Percentiles rank a stretch among this genome's conserved stretches.
These are phyloP conservation scores for Psilocybe azurescens DNA, from an alignment of 768 basidiomycete genomes.

Conservation along the genomic window DNA sequence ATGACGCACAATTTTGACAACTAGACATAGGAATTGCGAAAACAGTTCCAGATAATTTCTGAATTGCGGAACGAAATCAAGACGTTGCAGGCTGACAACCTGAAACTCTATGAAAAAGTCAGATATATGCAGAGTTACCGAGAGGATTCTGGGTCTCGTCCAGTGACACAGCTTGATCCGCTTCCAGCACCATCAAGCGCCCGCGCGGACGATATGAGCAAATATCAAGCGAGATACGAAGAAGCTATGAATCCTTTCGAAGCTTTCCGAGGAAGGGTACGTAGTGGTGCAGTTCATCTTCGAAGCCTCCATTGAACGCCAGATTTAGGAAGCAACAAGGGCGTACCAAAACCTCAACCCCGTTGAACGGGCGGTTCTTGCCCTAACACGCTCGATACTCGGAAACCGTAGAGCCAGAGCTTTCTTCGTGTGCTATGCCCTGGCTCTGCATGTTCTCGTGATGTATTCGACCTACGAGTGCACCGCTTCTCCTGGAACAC, in stretches of 20 bases:
- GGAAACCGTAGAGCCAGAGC: constrained; percentile 91
- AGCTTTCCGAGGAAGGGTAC: constrained; percentile 91
- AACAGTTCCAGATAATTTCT: constrained; percentile 93
- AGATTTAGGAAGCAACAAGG: constrained; percentile 87
- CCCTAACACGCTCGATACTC: constrained; percentile 83
- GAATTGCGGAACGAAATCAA: constrained; percentile 94
- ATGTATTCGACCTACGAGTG: constrained; percentile 82
- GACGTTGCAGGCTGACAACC: constrained; percentile 90
- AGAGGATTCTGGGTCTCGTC: constrained; percentile 66
- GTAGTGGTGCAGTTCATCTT: constrained; percentile 33
- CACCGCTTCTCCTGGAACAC: constrained; percentile 53
- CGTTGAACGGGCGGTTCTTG: constrained; percentile 86
- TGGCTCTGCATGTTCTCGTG: constrained; percentile 80
- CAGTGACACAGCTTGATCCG: constrained; percentile 72
- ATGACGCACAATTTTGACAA: neutral
- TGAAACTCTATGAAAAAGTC: constrained; percentile 98
- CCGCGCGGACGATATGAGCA: constrained; percentile 76
- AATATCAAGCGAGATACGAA: constrained; percentile 91
- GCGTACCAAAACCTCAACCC: constrained; percentile 93
- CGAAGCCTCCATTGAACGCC: neutral
- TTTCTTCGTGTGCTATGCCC: constrained; percentile 87
- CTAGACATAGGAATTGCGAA: constrained; percentile 79
- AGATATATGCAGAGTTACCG: constrained; percentile 98
- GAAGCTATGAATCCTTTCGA: constrained; percentile 99
- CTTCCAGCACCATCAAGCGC: constrained; percentile 52